These are phyloP conservation scores for Lipomyces orientalis DNA, from an alignment of 805 yeast genomes.

Conservation along the genomic window DNA sequence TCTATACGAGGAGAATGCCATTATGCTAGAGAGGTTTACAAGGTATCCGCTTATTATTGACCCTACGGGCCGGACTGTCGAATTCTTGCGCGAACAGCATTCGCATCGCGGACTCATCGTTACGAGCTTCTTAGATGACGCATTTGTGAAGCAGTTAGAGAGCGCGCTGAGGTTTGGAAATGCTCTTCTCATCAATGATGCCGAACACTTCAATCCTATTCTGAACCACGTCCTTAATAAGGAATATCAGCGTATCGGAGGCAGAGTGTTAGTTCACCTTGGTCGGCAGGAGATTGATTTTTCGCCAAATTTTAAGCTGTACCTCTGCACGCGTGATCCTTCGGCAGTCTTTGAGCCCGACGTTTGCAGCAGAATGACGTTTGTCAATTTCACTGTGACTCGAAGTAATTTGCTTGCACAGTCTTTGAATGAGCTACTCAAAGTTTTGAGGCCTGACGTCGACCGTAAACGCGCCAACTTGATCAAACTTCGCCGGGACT, in stretches of 20 bases:
- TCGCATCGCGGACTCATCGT: slow-evolving; percentile 45
- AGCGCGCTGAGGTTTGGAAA: slow-evolving; percentile 87
- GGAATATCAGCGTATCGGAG: slow-evolving; percentile 71
- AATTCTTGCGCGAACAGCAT: slow-evolving; percentile 48
- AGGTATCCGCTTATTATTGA: slow-evolving; percentile 70
- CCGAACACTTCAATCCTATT: slow-evolving; percentile 80
- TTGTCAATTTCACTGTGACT: slow-evolving; percentile 77
- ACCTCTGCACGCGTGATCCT: slow-evolving; percentile 57
- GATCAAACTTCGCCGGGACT: slow-evolving; percentile 62
- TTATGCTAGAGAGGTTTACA: slow-evolving; percentile 53
- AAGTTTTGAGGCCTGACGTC: slow-evolving; percentile 66
- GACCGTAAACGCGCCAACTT: slow-evolving; percentile 63
- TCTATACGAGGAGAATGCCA: slow-evolving; percentile 65
- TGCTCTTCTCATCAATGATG: slow-evolving; percentile 71
- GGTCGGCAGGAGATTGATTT: slow-evolving; percentile 71
- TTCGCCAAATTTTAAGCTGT: slow-evolving; percentile 65
- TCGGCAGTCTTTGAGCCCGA: slow-evolving; percentile 62
- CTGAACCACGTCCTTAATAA: slow-evolving; percentile 64
- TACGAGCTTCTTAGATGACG: slow-evolving; percentile 74
- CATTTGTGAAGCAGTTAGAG: slow-evolving; percentile 71
- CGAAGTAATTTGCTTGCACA: slow-evolving; percentile 67
- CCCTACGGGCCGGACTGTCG: slow-evolving; percentile 60
- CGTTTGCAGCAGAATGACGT: slow-evolving; percentile 64
- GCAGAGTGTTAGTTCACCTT: slow-evolving; percentile 64
- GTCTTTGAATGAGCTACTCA: slow-evolving; percentile 62